Evolutionary conservation across 495 filamentous ascomycete genomes (phyloP).

Genomic region (Letharia columbiana): DNA sequence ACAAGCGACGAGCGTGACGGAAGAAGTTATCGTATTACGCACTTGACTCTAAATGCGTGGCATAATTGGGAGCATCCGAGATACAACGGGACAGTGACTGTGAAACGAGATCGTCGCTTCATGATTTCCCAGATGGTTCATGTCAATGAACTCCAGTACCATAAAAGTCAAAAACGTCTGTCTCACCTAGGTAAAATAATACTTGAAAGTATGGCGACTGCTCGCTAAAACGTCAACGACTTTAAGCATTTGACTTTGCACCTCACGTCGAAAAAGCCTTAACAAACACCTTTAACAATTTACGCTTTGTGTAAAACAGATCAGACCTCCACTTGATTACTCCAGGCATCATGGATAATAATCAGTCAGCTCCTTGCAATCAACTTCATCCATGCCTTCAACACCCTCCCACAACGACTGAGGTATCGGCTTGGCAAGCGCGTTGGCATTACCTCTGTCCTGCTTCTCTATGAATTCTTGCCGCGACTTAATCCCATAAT

Average conservation of each 20-base stretch:
- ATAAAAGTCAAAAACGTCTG: too few relatives aligned
- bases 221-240: neutral
- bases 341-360: constrained; percentile 2
- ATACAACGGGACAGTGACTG: too few relatives aligned
- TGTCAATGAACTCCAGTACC: too few relatives aligned
- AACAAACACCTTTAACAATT: neutral
- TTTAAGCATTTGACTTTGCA: neutral
- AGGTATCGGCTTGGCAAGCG: neutral
- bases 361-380: neutral
- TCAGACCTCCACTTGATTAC: neutral
- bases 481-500: constrained; percentile 9
- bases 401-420: neutral
- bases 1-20: too few relatives aligned
- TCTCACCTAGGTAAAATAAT: too few relatives aligned
- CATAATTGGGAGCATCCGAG: too few relatives aligned
- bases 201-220: too few relatives aligned
- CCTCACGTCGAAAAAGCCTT: neutral
- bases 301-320: neutral
- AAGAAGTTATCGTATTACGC: too few relatives aligned
- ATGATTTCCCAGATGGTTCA: too few relatives aligned
- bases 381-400: neutral
- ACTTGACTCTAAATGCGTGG: too few relatives aligned
- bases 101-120: too few relatives aligned
- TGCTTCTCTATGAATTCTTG: constrained; percentile 11
- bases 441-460: constrained; percentile 6